Evolutionary conservation across 2,329 filamentous ascomycete genomes (phyloP).

Genomic region (Karstenula rhodostoma): DNA sequence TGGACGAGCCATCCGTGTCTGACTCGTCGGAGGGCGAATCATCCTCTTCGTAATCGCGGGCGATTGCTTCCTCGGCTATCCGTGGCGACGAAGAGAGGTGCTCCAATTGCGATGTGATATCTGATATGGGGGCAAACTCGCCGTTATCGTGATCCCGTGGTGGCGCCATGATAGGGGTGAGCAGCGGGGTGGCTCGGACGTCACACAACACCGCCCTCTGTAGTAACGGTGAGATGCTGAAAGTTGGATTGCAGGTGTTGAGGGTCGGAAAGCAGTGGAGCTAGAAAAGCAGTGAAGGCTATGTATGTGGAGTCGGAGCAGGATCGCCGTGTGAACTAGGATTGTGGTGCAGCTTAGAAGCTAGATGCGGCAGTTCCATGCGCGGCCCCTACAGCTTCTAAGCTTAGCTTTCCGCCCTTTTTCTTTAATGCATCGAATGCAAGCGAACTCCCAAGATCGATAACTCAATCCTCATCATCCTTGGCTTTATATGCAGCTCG

Average conservation of each 20-base stretch:
- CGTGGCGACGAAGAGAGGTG: constrained; percentile 38
- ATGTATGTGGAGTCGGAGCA: constrained; percentile 16
- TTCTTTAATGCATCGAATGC: constrained; percentile 13
- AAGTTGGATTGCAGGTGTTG: background rate
- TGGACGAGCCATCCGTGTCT: constrained; percentile 62
- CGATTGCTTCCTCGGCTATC: constrained; percentile 50
- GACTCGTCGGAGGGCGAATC: constrained; percentile 53
- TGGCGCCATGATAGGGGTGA: constrained; percentile 27
- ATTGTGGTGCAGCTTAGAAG: constrained; percentile 14
- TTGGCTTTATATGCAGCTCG: background rate
- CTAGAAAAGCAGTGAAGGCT: constrained; percentile 2
- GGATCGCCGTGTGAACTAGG: constrained; percentile 21
- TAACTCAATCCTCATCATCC: constrained; percentile 10
- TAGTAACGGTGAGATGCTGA: background rate
- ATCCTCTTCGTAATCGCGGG: constrained; percentile 48
- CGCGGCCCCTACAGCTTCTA: constrained; percentile 13
- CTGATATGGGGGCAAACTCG: constrained; percentile 26
- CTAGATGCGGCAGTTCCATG: constrained; percentile 29
- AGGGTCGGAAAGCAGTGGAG: background rate
- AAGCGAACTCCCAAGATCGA: background rate
- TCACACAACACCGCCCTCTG: constrained; percentile 1
- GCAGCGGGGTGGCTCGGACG: background rate
- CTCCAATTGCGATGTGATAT: constrained; percentile 42
- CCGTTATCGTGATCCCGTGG: constrained; percentile 13
- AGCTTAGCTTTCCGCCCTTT: constrained; percentile 35